Evolutionary conservation across 2,329 filamentous ascomycete species (phyloP).

Genomic region (Fusarium paranaense): DNA sequence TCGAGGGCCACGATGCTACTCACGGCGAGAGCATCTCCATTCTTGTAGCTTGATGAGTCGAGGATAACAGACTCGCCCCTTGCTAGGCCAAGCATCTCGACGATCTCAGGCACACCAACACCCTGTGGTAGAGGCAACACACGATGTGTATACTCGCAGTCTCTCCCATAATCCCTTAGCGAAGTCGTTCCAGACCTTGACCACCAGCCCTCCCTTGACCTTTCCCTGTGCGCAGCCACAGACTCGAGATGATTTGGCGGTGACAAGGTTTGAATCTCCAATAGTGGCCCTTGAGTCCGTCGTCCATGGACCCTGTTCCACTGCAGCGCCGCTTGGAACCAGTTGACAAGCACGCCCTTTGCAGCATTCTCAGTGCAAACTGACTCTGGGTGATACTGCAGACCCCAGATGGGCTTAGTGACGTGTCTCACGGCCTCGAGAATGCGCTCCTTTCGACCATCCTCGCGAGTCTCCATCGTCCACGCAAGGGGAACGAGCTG

Average conservation of each 20-base stretch:
- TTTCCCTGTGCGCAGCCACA: constrained; percentile 27
- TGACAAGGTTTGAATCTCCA: constrained; percentile 41
- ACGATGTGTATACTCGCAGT: constrained; percentile 52
- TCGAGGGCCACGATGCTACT: constrained; percentile 81
- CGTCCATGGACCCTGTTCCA: constrained; percentile 64
- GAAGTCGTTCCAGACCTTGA: background rate
- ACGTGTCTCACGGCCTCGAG: constrained; percentile 83
- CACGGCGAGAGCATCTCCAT: constrained; percentile 57
- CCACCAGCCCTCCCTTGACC: constrained; percentile 25
- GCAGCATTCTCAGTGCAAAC: constrained; percentile 81
- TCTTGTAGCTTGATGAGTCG: constrained; percentile 69
- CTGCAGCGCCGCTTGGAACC: constrained; percentile 74
- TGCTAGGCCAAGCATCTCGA: constrained; percentile 60
- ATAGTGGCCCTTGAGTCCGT: constrained; percentile 14
- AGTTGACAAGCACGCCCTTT: constrained; percentile 74
- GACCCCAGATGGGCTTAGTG: constrained; percentile 80
- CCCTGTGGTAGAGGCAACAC: constrained; percentile 58
- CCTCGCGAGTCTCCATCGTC: constrained; percentile 61
- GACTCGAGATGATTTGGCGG: constrained; percentile 41
- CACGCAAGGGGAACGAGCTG: constrained; percentile 72
- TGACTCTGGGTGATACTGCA: constrained; percentile 93
- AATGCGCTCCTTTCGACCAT: constrained; percentile 60
- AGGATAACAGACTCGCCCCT: constrained; percentile 65
- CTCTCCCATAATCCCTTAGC: constrained; percentile 28
- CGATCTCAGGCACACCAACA: constrained; percentile 65